Evolutionary conservation across 352 stramenopile genomes (phyloP), one percentile per base, ranked within the genome.

Genomic region (Pythium insidiosum): DNA sequence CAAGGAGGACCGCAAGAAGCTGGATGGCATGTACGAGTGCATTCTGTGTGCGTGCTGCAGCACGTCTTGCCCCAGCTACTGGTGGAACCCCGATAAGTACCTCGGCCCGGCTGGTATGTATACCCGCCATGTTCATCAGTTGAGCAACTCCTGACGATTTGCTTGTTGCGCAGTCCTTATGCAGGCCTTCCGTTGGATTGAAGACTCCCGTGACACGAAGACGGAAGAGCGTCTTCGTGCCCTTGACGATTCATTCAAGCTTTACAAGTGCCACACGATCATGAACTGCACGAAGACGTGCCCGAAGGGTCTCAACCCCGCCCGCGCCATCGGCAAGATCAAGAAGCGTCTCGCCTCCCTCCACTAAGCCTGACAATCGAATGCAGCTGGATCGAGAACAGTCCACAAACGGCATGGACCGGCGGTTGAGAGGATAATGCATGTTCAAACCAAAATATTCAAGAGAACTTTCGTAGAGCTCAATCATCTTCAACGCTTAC

Each of bases 1-100:
- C 40, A 94, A 95, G 43, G 86, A 98, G 44, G 97, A 99, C 77
- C 86, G 97, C 47, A 97, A 97, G 77, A 99, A 99, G 68, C 76
- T 99, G 7, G 97, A 99, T 66, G 96, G 97, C 52, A 99, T 99
- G 96, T 99, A 99, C 71, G 97, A 99, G 79, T 99, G 96, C 73
- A 99, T 99, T 55, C 80, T 99, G 16, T 99, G 97, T 70, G 96
- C 96, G 19, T 99, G 97, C 76, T 99, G 97, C 78, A 96, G 76
- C 53, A 99, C 97, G 4, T 97, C 96, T 26, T 99, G 97, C 76
- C 96, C 97, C 21, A 97, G 82, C 42, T 99, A 99, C 78, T 99
- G 97, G 97, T 99, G 97, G 97, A 98, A 98, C 77, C 75, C 77
- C 16, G 88, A 96, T 64, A 97, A 96, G 77, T 97, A 97, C 73